Evolutionary conservation across 257 asterid species (phyloP).

Genomic region (Agastache rugosa): DNA sequence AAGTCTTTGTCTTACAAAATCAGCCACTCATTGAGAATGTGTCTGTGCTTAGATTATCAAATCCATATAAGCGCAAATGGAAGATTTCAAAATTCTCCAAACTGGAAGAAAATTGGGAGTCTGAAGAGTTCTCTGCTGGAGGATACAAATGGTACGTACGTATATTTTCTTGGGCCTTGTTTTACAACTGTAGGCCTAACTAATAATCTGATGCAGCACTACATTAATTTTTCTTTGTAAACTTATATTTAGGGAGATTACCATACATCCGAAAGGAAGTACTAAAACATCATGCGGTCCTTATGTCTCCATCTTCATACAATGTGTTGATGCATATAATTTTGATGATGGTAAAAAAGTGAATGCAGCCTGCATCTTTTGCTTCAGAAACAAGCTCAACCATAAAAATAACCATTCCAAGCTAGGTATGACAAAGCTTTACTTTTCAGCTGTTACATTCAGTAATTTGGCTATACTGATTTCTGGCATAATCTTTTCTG

Average conservation of each 20-base stretch:
- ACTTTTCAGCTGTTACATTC: too few species aligned
- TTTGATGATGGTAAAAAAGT: slow-evolving; percentile 2
- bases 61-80: background rate
- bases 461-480: too few species aligned
- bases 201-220: background rate
- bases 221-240: background rate
- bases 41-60: too few species aligned
- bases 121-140: background rate
- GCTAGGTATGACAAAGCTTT: background rate
- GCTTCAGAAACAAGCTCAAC: background rate
- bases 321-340: background rate
- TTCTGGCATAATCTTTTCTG: too few species aligned
- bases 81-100: background rate
- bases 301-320: background rate
- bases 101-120: background rate
- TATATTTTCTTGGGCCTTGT: background rate
- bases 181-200: background rate
- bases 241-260: background rate
- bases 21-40: background rate
- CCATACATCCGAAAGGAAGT: background rate
- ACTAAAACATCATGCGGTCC: background rate
- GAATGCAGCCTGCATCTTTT: background rate
- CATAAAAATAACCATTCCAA: background rate
- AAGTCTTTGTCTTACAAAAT: background rate
- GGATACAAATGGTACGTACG: background rate